A percentile compares a stretch with the other conserved stretches of the same genome.
These are phyloP conservation scores for Fusarium albidum DNA, from an alignment of 2,329 filamentous ascomycete species.

Conservation along the genomic window DNA sequence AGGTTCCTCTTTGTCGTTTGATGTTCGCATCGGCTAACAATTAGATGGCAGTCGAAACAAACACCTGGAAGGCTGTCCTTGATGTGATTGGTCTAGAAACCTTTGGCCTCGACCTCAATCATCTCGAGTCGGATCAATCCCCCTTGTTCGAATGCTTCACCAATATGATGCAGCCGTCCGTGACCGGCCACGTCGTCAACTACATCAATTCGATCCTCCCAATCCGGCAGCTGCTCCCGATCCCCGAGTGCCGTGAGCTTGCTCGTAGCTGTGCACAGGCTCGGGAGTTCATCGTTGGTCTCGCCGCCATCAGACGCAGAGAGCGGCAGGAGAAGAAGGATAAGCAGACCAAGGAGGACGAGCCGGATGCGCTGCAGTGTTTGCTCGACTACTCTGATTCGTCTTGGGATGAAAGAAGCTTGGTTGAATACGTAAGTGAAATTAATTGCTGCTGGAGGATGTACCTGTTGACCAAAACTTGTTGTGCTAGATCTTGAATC, in stretches of 20 bases:
- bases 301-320: slow-evolving; percentile 19
- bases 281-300: slow-evolving; percentile 41
- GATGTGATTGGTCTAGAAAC: slow-evolving; percentile 47
- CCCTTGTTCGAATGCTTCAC: slow-evolving; percentile 35
- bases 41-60: slow-evolving; percentile 34
- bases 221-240: slow-evolving; percentile 46
- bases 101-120: slow-evolving; percentile 46
- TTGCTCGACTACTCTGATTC: slow-evolving; percentile 44
- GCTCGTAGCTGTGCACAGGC: slow-evolving; percentile 41
- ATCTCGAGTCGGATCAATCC: slow-evolving; percentile 41
- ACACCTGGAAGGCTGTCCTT: slow-evolving; percentile 44
- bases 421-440: slow-evolving; percentile 42
- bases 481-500: slow-evolving; percentile 52
- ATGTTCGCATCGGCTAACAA: no score
- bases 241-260: slow-evolving; percentile 48
- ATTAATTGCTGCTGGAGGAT: fast-evolving
- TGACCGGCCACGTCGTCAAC: slow-evolving; percentile 39
- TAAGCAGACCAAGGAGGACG: neutral
- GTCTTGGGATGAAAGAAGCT: slow-evolving; percentile 36
- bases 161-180: slow-evolving; percentile 38
- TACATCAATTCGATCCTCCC: slow-evolving; percentile 47
- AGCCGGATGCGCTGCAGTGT: slow-evolving; percentile 42
- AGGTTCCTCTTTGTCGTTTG: neutral
- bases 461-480: slow-evolving; percentile 33
- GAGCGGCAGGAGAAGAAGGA: slow-evolving; percentile 4